Conservation (phyloP, 1,139 yeast genomes). For the Schizosaccharomyces versatilis region DNA sequence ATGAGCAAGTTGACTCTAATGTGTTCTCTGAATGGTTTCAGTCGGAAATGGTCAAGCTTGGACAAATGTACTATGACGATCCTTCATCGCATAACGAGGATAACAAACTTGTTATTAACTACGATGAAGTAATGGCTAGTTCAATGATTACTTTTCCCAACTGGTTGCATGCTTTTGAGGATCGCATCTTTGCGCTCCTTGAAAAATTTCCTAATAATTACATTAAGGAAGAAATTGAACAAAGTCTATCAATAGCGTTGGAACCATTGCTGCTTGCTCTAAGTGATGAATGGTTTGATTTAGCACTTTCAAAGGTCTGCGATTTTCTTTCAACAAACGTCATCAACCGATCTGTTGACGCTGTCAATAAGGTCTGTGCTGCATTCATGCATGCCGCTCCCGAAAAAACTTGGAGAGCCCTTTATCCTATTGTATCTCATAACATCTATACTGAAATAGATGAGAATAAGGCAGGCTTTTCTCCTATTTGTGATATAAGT, state of each 20-base stretch:
- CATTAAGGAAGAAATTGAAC: constrained; percentile 12
- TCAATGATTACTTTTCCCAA: constrained; percentile 53
- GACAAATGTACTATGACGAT: background rate
- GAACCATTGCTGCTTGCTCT: background rate
- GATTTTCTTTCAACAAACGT: background rate
- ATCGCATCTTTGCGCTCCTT: constrained; percentile 38
- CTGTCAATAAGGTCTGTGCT: background rate
- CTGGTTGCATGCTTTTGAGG: constrained; percentile 35
- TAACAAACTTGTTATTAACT: constrained; percentile 23
- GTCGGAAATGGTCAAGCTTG: constrained; percentile 18
- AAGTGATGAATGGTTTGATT: background rate
- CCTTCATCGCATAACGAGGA: constrained; percentile 16
- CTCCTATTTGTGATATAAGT: background rate
- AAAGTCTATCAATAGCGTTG: too few species aligned
- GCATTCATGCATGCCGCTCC: background rate
- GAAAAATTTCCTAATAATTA: constrained; percentile 57
- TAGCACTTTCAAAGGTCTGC: background rate
- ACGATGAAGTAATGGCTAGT: constrained; percentile 41
- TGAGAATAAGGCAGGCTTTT: background rate
- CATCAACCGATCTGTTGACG: background rate
- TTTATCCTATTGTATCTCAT: background rate
- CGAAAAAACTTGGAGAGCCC: background rate
- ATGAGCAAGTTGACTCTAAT: constrained; percentile 25
- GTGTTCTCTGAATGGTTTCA: constrained; percentile 54
- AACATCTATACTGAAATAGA: background rate